Evolutionary conservation across 2,329 filamentous ascomycete species (phyloP), one percentile per base, ranked within the genome.

Genomic region (Tolypocladium ophioglossoides): DNA sequence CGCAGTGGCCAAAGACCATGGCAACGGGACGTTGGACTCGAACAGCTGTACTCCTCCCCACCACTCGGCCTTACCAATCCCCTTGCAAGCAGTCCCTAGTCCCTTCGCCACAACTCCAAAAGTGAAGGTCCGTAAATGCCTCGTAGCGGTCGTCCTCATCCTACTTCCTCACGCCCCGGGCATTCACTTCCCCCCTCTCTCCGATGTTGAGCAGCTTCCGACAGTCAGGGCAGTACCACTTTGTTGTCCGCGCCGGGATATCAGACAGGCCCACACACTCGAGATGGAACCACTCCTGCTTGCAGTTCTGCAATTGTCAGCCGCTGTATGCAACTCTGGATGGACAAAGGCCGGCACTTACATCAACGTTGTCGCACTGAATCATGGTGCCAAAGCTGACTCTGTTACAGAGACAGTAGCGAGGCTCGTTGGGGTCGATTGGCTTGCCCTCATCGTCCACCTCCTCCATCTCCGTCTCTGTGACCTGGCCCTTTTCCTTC

Each of bases 331-430:
- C 37, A 8, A 11, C 20, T 30, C 44, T 56, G 47, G 35, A 22
- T 49, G 44, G 52, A 49, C 39, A 46, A 41, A 55, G 54, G 55
- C 46, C 55, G 58, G 54, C 53, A 73, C 83, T 80, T 73, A 88
- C 85, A 70, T 89, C 85, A 47, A 81, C 75, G 63, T 90, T 90
- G 64, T 92, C 88, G 69, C 89, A 94, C 57, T 83, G 81, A 66
- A 94, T 89, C 89, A 94, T 94, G 22, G 79, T 84, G 52, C 89
- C 89, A 65, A 85, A 91, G 66, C 86, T 90, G 52, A 94, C 86
- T 55, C 88, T 77, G 61, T 89, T 86, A 69, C 89, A 94, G 53
- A 86, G 69, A 65, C 89, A 94, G 68, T 94, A 94, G 58, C 82
- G 75, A 44, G 84, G 80, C 72, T 94, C 89, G 54, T 89, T 74